phyloP scores from a whole-genome alignment of 768 basidiomycete species.

The Rickenella mellea region DNA sequence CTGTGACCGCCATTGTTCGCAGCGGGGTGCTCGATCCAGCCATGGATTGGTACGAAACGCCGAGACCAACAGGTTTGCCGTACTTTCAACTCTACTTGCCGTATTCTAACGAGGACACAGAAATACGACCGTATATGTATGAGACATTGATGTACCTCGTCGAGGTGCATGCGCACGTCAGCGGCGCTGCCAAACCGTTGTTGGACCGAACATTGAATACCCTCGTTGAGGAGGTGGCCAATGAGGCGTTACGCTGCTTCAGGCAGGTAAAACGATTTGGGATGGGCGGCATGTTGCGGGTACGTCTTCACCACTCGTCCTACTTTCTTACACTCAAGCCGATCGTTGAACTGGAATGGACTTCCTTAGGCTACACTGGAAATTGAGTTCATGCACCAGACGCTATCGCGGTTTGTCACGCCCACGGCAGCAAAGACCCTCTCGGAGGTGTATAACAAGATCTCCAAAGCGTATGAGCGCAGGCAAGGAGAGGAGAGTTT shows the following conservation, averaged over 20 bases:
- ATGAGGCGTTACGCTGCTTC: conserved; percentile 80
- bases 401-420: conserved; percentile 81
- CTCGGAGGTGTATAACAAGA: conserved; percentile 87
- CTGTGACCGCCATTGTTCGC: conserved; percentile 57
- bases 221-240: conserved; percentile 75
- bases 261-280: conserved; percentile 85
- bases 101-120: conserved; percentile 29
- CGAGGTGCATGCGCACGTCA: conserved; percentile 85
- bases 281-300: conserved; percentile 97
- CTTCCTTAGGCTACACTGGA: conserved; percentile 84
- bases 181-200: conserved; percentile 65
- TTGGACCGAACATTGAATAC: conserved; percentile 75
- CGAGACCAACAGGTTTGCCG: conserved; percentile 76
- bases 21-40: conserved; percentile 68
- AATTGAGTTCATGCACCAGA: conserved; percentile 98
- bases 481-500: conserved; percentile 80
- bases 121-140: conserved; percentile 93
- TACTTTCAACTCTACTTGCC: background rate
- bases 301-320: conserved; percentile 33
- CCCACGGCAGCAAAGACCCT: conserved; percentile 72
- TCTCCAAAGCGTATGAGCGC: conserved; percentile 85
- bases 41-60: conserved; percentile 93
- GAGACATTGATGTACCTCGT: conserved; percentile 83
- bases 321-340: background rate
- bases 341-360: background rate